phyloP scores from a whole-genome alignment of 306 rosid genomes.

The Potentilla sterilis region DNA sequence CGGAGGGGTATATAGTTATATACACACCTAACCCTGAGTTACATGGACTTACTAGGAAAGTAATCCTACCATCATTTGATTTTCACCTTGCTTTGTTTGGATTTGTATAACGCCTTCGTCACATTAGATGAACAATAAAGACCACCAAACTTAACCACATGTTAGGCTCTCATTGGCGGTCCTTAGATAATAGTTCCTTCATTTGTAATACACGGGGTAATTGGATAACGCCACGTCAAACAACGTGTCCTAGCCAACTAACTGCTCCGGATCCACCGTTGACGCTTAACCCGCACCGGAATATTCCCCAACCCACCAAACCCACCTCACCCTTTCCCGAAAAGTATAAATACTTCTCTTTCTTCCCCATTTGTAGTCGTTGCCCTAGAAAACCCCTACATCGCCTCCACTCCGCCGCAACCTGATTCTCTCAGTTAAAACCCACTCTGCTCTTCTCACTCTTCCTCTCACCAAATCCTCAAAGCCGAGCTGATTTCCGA shows the following conservation, averaged over 20 bases:
- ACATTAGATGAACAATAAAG: too few species aligned
- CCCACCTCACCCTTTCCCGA: constrained; percentile 75
- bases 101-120: too few species aligned
- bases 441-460: constrained; percentile 22
- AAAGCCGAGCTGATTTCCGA: background rate
- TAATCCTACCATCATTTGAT: too few species aligned
- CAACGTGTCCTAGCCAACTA: constrained; percentile 12
- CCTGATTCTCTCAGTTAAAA: constrained; percentile 38
- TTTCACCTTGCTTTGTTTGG: too few species aligned
- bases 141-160: background rate
- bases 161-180: background rate
- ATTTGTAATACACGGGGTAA: background rate
- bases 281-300: constrained; percentile 56
- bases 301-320: constrained; percentile 52
- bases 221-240: constrained; percentile 72
- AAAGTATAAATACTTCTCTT: constrained; percentile 85
- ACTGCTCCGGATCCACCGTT: constrained; percentile 17
- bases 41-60: too few species aligned
- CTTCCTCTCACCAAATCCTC: constrained; percentile 18
- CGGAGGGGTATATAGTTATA: too few species aligned
- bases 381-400: constrained; percentile 74
- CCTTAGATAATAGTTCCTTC: background rate
- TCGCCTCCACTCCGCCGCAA: constrained; percentile 63
- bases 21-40: too few species aligned
- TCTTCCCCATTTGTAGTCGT: constrained; percentile 43